Evolutionary conservation across 2,329 filamentous ascomycete species (phyloP), one percentile per base, ranked within the genome.

Genomic region (Aurifilum marmelostoma): DNA sequence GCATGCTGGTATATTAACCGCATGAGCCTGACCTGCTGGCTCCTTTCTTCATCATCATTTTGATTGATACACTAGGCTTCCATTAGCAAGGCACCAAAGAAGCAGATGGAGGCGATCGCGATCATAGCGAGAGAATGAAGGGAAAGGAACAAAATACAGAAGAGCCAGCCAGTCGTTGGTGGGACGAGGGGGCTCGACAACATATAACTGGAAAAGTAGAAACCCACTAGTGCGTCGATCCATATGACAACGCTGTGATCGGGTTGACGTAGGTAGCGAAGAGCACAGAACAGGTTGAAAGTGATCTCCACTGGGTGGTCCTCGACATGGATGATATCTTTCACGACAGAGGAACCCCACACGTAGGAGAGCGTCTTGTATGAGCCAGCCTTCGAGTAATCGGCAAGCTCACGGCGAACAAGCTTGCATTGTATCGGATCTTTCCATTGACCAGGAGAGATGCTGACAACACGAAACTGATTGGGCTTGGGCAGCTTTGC

Each of bases 311-410:
- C 52, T 1, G 47, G n/a, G 1, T 18, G 2, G 1, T n/a, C 27
- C 8, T 59, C 37, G 1, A 69, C 34, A 11, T n/a, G 32, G 6
- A 69, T 66, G 1, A 21, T 58, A 0, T 66, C 63, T 9, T 59
- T 66, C 4, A 34, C 58, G 1, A 7, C 18, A 29, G 63, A 2
- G 3, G 50, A 50, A 2, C 67, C 54, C 63, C 63, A 69, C 6
- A 66, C 63, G 29, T 69, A 69, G 1, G 67, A 69, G 7, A 66
- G 32, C 3, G 67, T 58, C 21, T 12, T 66, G 29, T 69, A 69
- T 3, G 67, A 34, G 34, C 12, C 9, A 12, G 34, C n/a, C 7
- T 18, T 29, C 21, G 1, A 16, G 2, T 9, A 7, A 1, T 47
- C 29, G 1, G 16, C 32, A 12, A 61, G 43, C 14, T 5, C 5